A percentile compares a stretch with the other conserved stretches of the same genome.
Conservation (phyloP, 768 basidiomycete genomes). For the Amanita thiersii region DNA sequence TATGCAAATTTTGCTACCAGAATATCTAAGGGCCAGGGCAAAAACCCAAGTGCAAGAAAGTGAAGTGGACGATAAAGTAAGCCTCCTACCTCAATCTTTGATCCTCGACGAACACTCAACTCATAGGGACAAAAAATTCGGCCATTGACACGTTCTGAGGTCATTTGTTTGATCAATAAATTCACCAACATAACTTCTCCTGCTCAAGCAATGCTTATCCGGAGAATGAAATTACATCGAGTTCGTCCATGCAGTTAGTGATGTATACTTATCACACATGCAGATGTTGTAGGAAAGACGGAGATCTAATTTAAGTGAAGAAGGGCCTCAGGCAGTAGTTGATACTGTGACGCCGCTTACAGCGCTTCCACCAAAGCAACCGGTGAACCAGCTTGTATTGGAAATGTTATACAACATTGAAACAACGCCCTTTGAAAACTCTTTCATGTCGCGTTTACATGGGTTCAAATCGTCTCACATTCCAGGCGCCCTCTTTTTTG, state of each 20-base stretch:
- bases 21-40: slow-evolving; percentile 12
- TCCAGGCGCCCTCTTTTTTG: slow-evolving; percentile 42
- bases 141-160: neutral
- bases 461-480: slow-evolving; percentile 28
- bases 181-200: slow-evolving; percentile 10
- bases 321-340: slow-evolving; percentile 14
- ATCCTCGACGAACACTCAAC: no score
- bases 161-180: neutral
- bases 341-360: slow-evolving; percentile 27
- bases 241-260: slow-evolving; percentile 17
- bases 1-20: slow-evolving; percentile 13
- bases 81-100: neutral
- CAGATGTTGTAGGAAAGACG: slow-evolving; percentile 23
- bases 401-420: slow-evolving; percentile 46
- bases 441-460: slow-evolving; percentile 59
- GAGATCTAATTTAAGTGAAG: slow-evolving; percentile 14
- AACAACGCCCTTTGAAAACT: slow-evolving; percentile 57
- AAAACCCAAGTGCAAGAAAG: slow-evolving; percentile 10
- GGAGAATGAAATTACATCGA: slow-evolving; percentile 39
- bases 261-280: neutral
- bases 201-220: slow-evolving; percentile 25
- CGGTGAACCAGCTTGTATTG: slow-evolving; percentile 28
- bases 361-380: slow-evolving; percentile 15
- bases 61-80: slow-evolving; percentile 13
- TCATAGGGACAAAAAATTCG: no score